Evolutionary conservation across 768 basidiomycete species (phyloP).

Genomic region (Termitomyces sp.): DNA sequence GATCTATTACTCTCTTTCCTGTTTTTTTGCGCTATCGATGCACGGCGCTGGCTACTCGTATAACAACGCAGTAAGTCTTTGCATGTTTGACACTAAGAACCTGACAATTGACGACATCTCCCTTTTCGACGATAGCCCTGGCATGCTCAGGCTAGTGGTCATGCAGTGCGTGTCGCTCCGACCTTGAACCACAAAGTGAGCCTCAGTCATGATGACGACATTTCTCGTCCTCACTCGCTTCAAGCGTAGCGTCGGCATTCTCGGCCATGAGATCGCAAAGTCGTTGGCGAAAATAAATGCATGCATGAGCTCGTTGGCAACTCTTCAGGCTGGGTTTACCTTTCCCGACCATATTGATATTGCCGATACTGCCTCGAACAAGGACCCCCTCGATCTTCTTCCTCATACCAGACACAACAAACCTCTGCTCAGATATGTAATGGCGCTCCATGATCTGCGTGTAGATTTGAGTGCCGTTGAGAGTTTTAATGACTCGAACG

Average conservation of each 20-base stretch:
- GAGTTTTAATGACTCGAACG: neutral
- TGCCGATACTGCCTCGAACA: neutral
- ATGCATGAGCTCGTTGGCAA: neutral
- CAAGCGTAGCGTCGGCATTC: neutral
- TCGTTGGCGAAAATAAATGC: neutral
- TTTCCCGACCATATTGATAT: slow-evolving; percentile 5
- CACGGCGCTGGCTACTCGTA: neutral
- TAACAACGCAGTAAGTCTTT: neutral
- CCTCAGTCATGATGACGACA: too few relatives aligned
- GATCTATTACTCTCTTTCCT: too few relatives aligned
- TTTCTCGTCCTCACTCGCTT: neutral
- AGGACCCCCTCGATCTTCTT: neutral
- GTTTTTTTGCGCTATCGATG: neutral
- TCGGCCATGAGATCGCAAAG: neutral
- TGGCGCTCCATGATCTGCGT: neutral
- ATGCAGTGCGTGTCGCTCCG: neutral
- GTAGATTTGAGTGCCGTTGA: neutral
- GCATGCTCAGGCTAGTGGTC: neutral
- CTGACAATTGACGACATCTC: neutral
- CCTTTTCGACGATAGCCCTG: neutral
- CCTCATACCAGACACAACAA: slow-evolving; percentile 3
- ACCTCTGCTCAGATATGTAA: neutral
- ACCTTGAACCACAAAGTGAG: slow-evolving; percentile 2
- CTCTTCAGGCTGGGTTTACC: neutral
- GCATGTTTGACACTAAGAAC: neutral